These are phyloP conservation scores for Nemania abortiva DNA, from an alignment of 2,329 filamentous ascomycete species.

Conservation along the genomic window DNA sequence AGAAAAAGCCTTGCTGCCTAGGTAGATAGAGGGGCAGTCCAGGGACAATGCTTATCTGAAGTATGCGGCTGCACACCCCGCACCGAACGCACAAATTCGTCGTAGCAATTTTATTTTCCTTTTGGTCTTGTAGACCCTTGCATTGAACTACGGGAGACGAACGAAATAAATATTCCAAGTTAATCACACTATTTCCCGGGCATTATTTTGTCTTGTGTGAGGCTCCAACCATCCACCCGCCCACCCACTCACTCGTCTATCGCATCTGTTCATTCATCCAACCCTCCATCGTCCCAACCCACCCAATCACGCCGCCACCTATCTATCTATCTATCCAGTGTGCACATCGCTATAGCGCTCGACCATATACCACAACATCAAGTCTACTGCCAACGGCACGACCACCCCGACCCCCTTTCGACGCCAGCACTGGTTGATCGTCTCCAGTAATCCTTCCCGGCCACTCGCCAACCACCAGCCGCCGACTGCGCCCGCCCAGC, in stretches of 20 bases:
- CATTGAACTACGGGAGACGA: not conserved
- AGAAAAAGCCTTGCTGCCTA: too few species aligned
- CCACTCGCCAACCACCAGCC: not conserved
- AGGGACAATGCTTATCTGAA: not conserved
- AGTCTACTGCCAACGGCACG: not conserved
- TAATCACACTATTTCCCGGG: constrained; percentile 5
- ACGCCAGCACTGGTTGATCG: constrained; percentile 11
- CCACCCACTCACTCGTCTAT: constrained; percentile 9
- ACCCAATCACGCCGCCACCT: constrained; percentile 31
- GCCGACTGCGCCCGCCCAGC: constrained; percentile 57
- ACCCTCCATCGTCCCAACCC: constrained; percentile 8
- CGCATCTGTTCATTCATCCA: constrained; percentile 3
- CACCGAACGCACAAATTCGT: constrained; percentile 37
- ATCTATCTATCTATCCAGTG: too few species aligned
- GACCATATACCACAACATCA: not conserved
- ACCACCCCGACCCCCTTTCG: constrained; percentile 2
- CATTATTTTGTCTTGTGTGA: constrained; percentile 33
- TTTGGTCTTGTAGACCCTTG: constrained; percentile 6
- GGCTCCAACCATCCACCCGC: not conserved
- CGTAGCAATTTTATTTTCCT: not conserved
- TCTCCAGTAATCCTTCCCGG: constrained; percentile 27
- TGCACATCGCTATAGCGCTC: not conserved
- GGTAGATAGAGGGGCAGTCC: constrained; percentile 28
- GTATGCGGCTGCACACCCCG: constrained; percentile 31
- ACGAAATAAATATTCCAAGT: constrained; percentile 27